phyloP scores from a whole-genome alignment of 2,329 filamentous ascomycete species.

The Botryosphaeria dothidea region DNA sequence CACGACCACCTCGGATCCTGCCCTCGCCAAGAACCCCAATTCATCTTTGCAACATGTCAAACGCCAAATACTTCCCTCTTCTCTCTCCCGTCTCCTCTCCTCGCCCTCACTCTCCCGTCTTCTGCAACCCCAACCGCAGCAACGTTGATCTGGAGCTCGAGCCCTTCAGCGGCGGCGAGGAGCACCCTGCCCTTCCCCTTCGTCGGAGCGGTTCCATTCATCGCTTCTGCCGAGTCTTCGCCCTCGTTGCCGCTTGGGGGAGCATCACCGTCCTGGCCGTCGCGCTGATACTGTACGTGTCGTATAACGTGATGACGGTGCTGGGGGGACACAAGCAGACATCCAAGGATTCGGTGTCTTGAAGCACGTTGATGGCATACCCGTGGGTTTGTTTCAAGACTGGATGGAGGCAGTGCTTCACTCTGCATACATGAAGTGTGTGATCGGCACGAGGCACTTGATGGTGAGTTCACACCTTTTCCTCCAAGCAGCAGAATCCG shows the following conservation, averaged over 20 bases:
- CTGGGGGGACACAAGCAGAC: neutral
- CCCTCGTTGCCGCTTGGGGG: slow-evolving; percentile 3
- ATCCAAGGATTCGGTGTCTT: neutral
- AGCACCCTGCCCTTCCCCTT: neutral
- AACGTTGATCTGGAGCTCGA: neutral
- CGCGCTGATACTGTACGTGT: neutral
- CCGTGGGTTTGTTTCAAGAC: neutral
- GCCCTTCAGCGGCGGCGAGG: slow-evolving; percentile 8
- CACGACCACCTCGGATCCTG: neutral
- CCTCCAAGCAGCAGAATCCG: too few relatives aligned
- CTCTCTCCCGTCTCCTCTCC: neutral
- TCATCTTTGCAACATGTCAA: neutral
- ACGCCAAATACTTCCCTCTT: slow-evolving; percentile 2
- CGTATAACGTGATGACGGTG: neutral
- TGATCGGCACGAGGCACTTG: neutral
- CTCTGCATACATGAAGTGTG: too few relatives aligned
- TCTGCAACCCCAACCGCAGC: neutral
- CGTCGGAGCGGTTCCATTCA: neutral
- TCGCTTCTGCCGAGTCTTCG: slow-evolving; percentile 10
- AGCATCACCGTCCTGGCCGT: slow-evolving; percentile 4
- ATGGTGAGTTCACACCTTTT: too few relatives aligned
- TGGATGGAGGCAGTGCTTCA: too few relatives aligned
- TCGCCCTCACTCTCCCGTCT: neutral
- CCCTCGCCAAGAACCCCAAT: neutral
- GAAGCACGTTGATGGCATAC: neutral